phyloP scores from a whole-genome alignment of 75 land plant species.

The Larix kaempferi region DNA sequence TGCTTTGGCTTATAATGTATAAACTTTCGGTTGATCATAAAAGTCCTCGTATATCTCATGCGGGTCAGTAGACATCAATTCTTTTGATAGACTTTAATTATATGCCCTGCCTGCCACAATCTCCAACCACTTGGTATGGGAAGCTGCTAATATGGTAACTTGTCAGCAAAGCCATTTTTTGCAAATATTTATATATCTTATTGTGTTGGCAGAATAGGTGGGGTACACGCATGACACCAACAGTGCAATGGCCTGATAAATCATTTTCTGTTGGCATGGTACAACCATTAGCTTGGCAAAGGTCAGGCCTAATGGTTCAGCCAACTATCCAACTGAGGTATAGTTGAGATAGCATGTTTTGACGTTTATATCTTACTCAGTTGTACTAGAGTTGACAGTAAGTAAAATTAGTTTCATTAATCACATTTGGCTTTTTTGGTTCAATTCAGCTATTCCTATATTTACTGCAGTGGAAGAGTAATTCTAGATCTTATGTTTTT shows the following conservation, averaged over 20 bases:
- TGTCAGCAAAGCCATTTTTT: background rate
- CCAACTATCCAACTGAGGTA: constrained; percentile 86
- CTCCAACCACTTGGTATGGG: too few relatives aligned
- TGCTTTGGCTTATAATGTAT: background rate
- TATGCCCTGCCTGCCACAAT: background rate
- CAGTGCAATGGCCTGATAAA: constrained; percentile 86
- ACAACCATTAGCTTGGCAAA: constrained; percentile 87
- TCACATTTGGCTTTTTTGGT: background rate
- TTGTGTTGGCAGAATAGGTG: constrained; percentile 56
- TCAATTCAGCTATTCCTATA: background rate
- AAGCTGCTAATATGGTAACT: too few relatives aligned
- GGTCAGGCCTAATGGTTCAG: constrained; percentile 70
- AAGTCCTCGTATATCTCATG: background rate
- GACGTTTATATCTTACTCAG: too few relatives aligned
- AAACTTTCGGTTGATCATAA: background rate
- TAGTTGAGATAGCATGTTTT: too few relatives aligned
- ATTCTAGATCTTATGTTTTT: too few relatives aligned
- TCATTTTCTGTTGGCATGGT: constrained; percentile 73
- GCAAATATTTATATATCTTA: constrained; percentile 4
- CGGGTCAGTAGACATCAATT: background rate
- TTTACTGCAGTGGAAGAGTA: too few relatives aligned
- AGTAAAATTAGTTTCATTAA: background rate
- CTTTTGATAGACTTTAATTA: background rate
- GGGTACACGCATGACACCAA: constrained; percentile 81
- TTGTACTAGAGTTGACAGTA: too few relatives aligned